Conservation (phyloP, 345 rosid genomes). For the Sisymbrium irio region DNA sequence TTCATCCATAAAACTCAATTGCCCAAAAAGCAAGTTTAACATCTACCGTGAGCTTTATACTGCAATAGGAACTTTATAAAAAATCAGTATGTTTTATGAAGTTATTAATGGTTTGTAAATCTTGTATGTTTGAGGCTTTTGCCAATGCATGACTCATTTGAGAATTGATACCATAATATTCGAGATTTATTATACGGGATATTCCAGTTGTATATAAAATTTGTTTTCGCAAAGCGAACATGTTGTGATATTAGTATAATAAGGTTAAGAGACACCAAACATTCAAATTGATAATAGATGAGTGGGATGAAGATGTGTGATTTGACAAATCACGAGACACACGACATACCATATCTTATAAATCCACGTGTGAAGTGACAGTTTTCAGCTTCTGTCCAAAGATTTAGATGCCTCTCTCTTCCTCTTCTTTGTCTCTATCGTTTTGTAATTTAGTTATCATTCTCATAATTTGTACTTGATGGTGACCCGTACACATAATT, state of each 20-base stretch:
- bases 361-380: constrained; percentile 42
- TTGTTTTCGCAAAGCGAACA: background rate
- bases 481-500: constrained; percentile 24
- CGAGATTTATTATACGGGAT: background rate
- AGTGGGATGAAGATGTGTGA: constrained; percentile 13
- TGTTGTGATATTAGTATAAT: background rate
- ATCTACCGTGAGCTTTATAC: background rate
- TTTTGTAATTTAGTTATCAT: constrained; percentile 19
- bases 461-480: constrained; percentile 32
- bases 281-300: constrained; percentile 26
- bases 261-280: constrained; percentile 14
- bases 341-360: constrained; percentile 29
- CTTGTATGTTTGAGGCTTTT: background rate
- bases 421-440: constrained; percentile 6
- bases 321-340: constrained; percentile 37
- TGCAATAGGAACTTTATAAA: background rate
- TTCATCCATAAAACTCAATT: background rate
- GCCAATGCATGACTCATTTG: background rate
- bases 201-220: background rate
- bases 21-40: background rate
- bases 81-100: background rate
- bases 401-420: constrained; percentile 15
- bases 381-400: constrained; percentile 31
- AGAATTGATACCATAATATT: background rate
- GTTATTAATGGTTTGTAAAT: background rate